Evolutionary conservation across 2,329 filamentous ascomycete genomes (phyloP).

Genomic region (Nectriaceae sp.): DNA sequence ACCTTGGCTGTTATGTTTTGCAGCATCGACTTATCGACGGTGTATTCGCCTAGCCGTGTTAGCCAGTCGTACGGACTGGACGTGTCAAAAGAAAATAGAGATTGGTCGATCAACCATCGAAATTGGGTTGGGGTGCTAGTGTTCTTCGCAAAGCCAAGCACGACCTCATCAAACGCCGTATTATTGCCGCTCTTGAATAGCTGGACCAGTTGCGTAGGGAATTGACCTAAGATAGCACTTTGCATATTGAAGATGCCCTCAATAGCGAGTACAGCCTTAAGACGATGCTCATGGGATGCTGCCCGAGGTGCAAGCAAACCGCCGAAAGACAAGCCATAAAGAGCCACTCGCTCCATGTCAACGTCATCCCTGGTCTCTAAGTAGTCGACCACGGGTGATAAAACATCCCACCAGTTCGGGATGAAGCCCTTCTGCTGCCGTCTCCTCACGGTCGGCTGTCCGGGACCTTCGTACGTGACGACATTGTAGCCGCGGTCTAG

Average conservation of each 20-base stretch:
- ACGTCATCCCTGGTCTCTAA: slow-evolving; percentile 28
- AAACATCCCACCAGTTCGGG: slow-evolving; percentile 43
- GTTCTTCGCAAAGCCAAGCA: neutral
- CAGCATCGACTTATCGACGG: slow-evolving; percentile 5
- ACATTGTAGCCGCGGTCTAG: slow-evolving; percentile 43
- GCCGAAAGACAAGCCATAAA: slow-evolving; percentile 45
- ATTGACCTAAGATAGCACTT: neutral
- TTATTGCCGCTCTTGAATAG: slow-evolving; percentile 5
- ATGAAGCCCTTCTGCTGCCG: slow-evolving; percentile 45
- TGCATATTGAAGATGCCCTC: slow-evolving; percentile 10
- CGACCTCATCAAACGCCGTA: slow-evolving; percentile 5
- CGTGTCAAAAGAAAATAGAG: slow-evolving; percentile 12
- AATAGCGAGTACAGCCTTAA: slow-evolving; percentile 11
- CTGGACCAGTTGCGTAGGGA: slow-evolving; percentile 2
- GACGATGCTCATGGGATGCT: slow-evolving; percentile 12
- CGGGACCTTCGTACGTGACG: slow-evolving; percentile 49
- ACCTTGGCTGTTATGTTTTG: slow-evolving; percentile 6
- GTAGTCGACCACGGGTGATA: slow-evolving; percentile 43
- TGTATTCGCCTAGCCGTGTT: slow-evolving; percentile 4
- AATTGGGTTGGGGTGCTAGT: slow-evolving; percentile 3
- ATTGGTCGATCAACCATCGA: slow-evolving; percentile 12
- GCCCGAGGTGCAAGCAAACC: slow-evolving; percentile 32
- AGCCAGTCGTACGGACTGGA: slow-evolving; percentile 10
- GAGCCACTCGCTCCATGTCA: slow-evolving; percentile 33
- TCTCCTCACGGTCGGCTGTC: slow-evolving; percentile 43